Conservation (phyloP, 306 rosid genomes). For the Ochetophila trinervis region DNA sequence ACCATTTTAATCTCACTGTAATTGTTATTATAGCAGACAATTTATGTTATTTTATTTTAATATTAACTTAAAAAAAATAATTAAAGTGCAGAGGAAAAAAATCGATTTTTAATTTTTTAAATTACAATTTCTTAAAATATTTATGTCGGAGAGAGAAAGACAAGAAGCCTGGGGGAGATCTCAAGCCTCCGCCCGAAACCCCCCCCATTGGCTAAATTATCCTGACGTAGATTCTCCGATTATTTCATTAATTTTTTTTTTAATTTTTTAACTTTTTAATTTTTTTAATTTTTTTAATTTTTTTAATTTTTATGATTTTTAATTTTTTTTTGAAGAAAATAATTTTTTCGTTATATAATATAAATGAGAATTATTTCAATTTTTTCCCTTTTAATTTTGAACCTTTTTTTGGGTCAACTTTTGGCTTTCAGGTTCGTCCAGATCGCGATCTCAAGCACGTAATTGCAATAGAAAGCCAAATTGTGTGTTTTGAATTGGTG, state of each 20-base stretch:
- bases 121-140: background rate
- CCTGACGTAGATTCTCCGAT: background rate
- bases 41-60: no score
- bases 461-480: conserved; percentile 8
- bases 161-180: conserved; percentile 1
- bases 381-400: background rate
- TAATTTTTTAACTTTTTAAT: no score
- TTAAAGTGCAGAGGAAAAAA: background rate
- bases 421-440: conserved; percentile 27
- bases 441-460: conserved; percentile 34
- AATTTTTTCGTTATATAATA: no score
- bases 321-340: no score
- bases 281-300: background rate
- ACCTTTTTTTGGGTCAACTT: background rate
- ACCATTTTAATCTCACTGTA: no score
- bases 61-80: background rate
- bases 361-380: no score
- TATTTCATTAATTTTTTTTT: background rate
- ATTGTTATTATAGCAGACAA: no score
- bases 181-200: conserved; percentile 18
- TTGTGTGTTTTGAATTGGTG: conserved; percentile 29
- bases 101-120: background rate
- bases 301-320: no score
- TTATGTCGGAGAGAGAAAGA: background rate
- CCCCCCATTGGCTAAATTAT: conserved; percentile 27